phyloP scores from a whole-genome alignment of 2,329 filamentous ascomycete species.

The Aspergillus floridensis region DNA sequence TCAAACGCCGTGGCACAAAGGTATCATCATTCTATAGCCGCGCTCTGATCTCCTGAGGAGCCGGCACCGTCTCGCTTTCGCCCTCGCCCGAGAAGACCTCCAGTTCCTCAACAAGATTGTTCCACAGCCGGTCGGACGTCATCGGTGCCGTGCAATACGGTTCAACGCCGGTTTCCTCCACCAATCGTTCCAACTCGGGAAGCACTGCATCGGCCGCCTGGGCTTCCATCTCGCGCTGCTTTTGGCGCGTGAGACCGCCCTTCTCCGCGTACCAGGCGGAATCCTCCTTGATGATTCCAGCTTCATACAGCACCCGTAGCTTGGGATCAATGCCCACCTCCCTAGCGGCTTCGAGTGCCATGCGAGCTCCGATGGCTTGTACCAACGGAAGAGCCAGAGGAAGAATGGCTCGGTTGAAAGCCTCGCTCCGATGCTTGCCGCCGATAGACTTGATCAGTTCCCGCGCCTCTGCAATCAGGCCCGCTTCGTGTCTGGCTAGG shows the following conservation, averaged over 20 bases:
- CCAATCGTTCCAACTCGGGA: slow-evolving; percentile 8
- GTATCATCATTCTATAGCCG: neutral
- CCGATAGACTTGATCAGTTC: neutral
- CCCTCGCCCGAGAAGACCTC: slow-evolving; percentile 3
- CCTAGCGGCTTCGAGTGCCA: slow-evolving; percentile 23
- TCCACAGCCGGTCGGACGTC: slow-evolving; percentile 11
- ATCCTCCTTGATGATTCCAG: slow-evolving; percentile 13
- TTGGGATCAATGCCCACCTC: slow-evolving; percentile 12
- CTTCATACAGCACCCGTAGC: slow-evolving; percentile 16
- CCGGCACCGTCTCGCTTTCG: neutral
- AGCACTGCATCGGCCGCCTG: slow-evolving; percentile 13
- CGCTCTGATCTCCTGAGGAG: neutral
- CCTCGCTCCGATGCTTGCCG: slow-evolving; percentile 16
- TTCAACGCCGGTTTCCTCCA: slow-evolving; percentile 8
- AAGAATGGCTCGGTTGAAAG: slow-evolving; percentile 22
- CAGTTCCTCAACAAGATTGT: slow-evolving; percentile 10
- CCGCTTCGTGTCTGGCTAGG: slow-evolving; percentile 22
- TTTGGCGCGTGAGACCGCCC: slow-evolving; percentile 1
- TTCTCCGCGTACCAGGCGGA: slow-evolving; percentile 19
- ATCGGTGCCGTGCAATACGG: slow-evolving; percentile 18
- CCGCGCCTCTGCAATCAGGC: slow-evolving; percentile 17
- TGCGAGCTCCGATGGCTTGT: slow-evolving; percentile 22
- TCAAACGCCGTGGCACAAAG: neutral
- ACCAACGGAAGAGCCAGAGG: slow-evolving; percentile 18
- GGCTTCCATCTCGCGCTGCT: slow-evolving; percentile 13